Conservation (phyloP, 2,329 filamentous ascomycete genomes). For the Colletotrichum australisinense region DNA sequence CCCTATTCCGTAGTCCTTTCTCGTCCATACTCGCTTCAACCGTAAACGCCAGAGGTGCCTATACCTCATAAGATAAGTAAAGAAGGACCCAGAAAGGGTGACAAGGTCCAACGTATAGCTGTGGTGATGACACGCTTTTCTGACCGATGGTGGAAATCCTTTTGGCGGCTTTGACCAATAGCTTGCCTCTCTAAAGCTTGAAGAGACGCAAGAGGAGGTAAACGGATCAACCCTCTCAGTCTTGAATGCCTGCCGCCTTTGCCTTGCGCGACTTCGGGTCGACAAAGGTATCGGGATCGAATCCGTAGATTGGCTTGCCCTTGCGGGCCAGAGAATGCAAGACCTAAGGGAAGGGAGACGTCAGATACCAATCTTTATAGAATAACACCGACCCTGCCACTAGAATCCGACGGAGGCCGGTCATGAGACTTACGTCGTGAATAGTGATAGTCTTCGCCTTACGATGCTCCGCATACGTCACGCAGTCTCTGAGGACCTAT, state of each 20-base stretch:
- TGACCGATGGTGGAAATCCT: no score
- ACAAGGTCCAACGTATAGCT: no score
- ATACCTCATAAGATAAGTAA: no score
- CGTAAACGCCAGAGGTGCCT: no score
- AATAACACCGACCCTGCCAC: no score
- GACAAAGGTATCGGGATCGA: constrained; percentile 56
- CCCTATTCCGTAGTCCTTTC: no score
- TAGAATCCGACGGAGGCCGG: not conserved
- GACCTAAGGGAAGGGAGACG: constrained; percentile 54
- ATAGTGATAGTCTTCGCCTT: constrained; percentile 72
- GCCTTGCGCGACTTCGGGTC: constrained; percentile 38
- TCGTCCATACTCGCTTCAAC: no score
- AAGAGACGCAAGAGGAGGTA: no score
- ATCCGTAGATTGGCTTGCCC: constrained; percentile 68
- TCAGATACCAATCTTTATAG: constrained; percentile 9
- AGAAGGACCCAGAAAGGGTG: no score
- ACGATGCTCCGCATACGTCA: constrained; percentile 64
- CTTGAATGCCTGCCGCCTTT: not conserved
- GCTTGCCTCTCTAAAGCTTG: no score
- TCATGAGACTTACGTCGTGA: constrained; percentile 63
- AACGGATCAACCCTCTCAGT: not conserved
- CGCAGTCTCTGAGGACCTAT: constrained; percentile 64
- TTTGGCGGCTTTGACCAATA: no score
- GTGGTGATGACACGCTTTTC: no score
- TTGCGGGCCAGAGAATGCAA: constrained; percentile 60